Evolutionary conservation across 2,329 filamentous ascomycete species (phyloP), one percentile per base, ranked within the genome.

Genomic region (Drechslerella coelobrocha): DNA sequence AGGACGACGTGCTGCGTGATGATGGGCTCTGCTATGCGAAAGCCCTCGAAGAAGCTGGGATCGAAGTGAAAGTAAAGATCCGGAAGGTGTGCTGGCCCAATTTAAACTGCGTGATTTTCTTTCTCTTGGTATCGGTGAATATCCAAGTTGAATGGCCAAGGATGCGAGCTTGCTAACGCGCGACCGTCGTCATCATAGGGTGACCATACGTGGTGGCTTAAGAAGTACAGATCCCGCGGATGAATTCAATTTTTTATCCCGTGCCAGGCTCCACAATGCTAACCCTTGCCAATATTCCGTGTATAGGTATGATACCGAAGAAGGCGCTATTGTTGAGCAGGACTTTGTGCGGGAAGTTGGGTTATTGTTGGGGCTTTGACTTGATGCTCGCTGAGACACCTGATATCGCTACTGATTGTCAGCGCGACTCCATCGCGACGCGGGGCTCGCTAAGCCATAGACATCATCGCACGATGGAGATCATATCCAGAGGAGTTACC

Each of bases 201-300:
- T 31, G 66, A 71, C 21, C 83, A 84, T 77, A 84, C 83, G 6
- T 84, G 83, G 73, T 84, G 83, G 83, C 74, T 84, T n/a, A 71
- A 71, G 59, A 71, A 63, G 66, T 71, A 63, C 52, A 54, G 65
- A 19, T 51, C 53, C 59, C 52, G 43, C 27, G 26, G 34, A n/a
- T 37, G 48, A 43, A 53, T 27, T 10, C 6, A 55, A 23, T 31
- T 50, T 57, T 62, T 62, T 45, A 45, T 59, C 52, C 19, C 47
- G 43, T 56, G 17, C 26, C 24, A 23, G 19, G 27, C 34, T 61
- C 56, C 43, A 43, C 63, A 61, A 54, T 55, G 47, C 66, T 71
- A 9, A 71, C 53, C 26, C 23, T 48, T 59, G 27, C n/a, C 27
- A 14, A 4, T 23, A 5, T 19, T 59, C 50, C 41, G 37, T 27